A percentile compares a stretch with the other conserved stretches of the same genome.
Conservation (phyloP, 2,329 filamentous ascomycete species). For the Claviceps sp. region DNA sequence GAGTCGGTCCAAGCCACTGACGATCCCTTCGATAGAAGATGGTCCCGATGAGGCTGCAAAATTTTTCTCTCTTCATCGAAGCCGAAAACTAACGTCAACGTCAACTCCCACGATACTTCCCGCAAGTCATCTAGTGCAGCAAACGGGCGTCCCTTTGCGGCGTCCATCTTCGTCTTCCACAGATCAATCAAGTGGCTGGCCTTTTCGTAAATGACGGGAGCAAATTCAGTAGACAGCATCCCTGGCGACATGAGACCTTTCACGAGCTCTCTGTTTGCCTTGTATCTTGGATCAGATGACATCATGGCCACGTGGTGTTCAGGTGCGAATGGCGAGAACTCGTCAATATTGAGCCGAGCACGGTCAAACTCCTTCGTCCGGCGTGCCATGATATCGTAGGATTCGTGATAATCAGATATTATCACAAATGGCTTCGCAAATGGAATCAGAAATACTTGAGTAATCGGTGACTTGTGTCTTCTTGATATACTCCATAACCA, state of each 20-base stretch:
- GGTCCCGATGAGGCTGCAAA: neutral
- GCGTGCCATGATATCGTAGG: neutral
- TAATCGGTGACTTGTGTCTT: neutral
- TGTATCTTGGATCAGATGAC: constrained; percentile 14
- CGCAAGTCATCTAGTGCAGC: constrained; percentile 16
- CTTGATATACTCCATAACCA: neutral
- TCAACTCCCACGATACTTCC: constrained; percentile 17
- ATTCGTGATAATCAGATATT: neutral
- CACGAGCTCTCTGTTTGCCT: constrained; percentile 15
- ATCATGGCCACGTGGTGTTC: constrained; percentile 16
- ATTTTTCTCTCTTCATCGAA: neutral
- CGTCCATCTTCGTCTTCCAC: constrained; percentile 16
- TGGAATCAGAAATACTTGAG: neutral
- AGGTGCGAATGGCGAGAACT: neutral
- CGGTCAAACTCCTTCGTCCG: neutral
- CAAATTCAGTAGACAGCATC: constrained; percentile 15
- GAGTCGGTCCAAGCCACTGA: neutral
- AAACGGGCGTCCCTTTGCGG: constrained; percentile 17
- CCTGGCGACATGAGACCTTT: constrained; percentile 17
- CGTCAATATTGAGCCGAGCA: neutral
- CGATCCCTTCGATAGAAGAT: neutral
- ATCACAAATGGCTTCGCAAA: neutral
- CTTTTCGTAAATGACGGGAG: constrained; percentile 18
- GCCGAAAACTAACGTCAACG: constrained; percentile 7
- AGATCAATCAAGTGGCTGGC: constrained; percentile 16